These are phyloP conservation scores for Cucumis melo DNA, from an alignment of 306 rosid species.

Conservation along the genomic window DNA sequence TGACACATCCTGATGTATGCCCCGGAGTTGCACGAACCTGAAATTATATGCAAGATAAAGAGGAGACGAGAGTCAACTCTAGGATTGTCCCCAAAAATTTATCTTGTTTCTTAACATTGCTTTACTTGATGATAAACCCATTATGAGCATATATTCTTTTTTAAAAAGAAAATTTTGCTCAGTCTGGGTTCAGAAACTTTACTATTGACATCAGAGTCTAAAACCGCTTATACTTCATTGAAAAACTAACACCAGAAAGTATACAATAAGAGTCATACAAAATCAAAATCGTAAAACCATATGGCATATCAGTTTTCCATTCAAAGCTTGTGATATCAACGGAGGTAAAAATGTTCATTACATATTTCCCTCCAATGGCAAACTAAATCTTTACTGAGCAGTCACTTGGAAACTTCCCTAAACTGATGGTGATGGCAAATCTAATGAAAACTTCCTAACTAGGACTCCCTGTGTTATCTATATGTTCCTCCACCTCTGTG, in stretches of 20 bases:
- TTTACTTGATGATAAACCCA: not conserved
- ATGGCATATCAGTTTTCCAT: not conserved
- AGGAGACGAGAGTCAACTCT: not conserved
- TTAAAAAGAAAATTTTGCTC: not conserved
- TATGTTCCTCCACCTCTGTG: not conserved
- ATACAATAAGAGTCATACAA: not conserved
- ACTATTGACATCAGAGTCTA: not conserved
- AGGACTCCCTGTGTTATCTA: not conserved
- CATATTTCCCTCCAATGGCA: not conserved
- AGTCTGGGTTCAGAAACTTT: not conserved
- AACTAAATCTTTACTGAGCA: not conserved
- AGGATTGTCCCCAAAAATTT: not conserved
- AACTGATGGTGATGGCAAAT: not conserved
- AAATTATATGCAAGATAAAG: not conserved
- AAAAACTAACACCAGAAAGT: not conserved
- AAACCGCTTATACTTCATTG: not conserved
- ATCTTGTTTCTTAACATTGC: not conserved
- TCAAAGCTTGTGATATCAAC: not conserved
- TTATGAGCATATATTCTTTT: not conserved
- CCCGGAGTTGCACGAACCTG: constrained; percentile 96
- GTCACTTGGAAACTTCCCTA: not conserved
- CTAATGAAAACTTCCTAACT: not conserved
- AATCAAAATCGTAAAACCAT: not conserved
- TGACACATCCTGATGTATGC: constrained; percentile 77
- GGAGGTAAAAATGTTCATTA: not conserved